phyloP scores from a whole-genome alignment of 495 filamentous ascomycete species.

The Collariella sp. region DNA sequence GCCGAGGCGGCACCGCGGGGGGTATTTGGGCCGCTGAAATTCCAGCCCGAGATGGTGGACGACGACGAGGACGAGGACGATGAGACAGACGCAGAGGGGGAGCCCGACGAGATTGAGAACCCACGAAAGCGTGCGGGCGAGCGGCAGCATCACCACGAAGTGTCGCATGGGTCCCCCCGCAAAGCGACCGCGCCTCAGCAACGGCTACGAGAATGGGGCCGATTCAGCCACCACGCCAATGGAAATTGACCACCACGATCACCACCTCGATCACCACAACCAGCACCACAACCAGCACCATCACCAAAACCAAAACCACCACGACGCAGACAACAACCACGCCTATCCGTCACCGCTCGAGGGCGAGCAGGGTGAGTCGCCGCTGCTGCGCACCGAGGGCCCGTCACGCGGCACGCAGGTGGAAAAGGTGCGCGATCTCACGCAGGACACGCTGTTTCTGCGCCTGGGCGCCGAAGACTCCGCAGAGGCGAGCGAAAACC shows the following conservation, averaged over 20 bases:
- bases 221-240: conserved; percentile 52
- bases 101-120: conserved; percentile 37
- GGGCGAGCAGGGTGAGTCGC: conserved; percentile 46
- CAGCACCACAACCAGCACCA: no score
- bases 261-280: no score
- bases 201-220: conserved; percentile 55
- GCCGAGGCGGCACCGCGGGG: conserved; percentile 37
- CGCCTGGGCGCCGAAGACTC: conserved; percentile 51
- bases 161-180: conserved; percentile 44
- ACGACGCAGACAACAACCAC: conserved; percentile 40
- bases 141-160: conserved; percentile 36
- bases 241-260: conserved; percentile 49
- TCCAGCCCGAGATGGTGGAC: conserved; percentile 24
- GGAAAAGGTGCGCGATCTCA: conserved; percentile 55
- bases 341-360: conserved; percentile 50
- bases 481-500: conserved; percentile 39
- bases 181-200: conserved; percentile 48
- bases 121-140: conserved; percentile 43
- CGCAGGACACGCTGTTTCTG: conserved; percentile 56
- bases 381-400: conserved; percentile 52
- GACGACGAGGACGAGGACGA: conserved; percentile 27
- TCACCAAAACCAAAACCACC: no score
- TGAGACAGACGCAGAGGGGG: conserved; percentile 20
- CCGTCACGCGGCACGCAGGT: conserved; percentile 64
- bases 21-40: conserved; percentile 42